A percentile compares a stretch with the other conserved stretches of the same genome.
Conservation (phyloP, 2,329 filamentous ascomycete species). For the Arthrobotrys conoides region DNA sequence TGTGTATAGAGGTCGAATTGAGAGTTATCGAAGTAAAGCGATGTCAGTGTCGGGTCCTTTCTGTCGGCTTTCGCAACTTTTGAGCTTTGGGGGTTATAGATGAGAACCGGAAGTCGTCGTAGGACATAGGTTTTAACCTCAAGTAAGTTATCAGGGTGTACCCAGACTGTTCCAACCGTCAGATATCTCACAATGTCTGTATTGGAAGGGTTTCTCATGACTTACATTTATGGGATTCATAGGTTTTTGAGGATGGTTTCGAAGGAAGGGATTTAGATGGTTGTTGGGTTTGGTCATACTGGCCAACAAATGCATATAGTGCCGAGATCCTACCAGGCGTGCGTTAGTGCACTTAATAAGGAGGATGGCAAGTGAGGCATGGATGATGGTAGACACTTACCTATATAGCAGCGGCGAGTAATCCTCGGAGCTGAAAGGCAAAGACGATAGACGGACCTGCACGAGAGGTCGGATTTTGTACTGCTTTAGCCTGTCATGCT, state of each 20-base stretch:
- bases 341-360: slow-evolving; percentile 2
- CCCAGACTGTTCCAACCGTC: slow-evolving; percentile 78
- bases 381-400: slow-evolving; percentile 48
- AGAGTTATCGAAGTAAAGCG: slow-evolving; percentile 92
- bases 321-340: slow-evolving; percentile 76
- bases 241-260: slow-evolving; percentile 72
- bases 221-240: slow-evolving; percentile 88
- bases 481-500: slow-evolving; percentile 89
- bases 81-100: slow-evolving; percentile 89
- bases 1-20: slow-evolving; percentile 87
- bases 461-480: slow-evolving; percentile 94
- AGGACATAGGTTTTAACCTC: slow-evolving; percentile 98
- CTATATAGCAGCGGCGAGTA: slow-evolving; percentile 90
- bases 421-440: slow-evolving; percentile 95
- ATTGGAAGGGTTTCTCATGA: slow-evolving; percentile 30
- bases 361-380: neutral
- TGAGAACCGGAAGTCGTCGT: slow-evolving; percentile 87
- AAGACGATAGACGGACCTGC: slow-evolving; percentile 86
- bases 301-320: slow-evolving; percentile 94
- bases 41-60: slow-evolving; percentile 89
- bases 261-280: slow-evolving; percentile 31
- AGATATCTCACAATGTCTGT: slow-evolving; percentile 27
- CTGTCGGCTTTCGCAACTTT: slow-evolving; percentile 84
- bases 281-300: slow-evolving; percentile 72
- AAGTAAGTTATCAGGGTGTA: slow-evolving; percentile 93